phyloP scores from a whole-genome alignment of 169 alveolate genomes.

The Plasmodium gaboni region DNA sequence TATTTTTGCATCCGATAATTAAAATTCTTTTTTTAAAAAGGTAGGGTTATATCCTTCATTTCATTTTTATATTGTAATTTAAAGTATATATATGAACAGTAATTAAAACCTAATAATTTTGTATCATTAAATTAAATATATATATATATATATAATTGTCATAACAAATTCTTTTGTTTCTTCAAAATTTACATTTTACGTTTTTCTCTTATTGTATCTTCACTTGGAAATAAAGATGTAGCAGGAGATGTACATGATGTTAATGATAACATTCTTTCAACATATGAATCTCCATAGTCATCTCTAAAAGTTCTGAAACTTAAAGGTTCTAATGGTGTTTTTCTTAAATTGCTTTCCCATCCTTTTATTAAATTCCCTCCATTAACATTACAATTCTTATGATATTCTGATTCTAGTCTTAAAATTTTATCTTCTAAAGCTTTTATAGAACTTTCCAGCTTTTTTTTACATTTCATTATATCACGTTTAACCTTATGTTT shows the following conservation, averaged over 20 bases:
- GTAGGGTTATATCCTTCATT: too few relatives aligned
- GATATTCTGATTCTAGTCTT: slow-evolving; percentile 74
- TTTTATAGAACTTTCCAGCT: slow-evolving; percentile 64
- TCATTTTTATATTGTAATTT: too few relatives aligned
- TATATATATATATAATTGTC: too few relatives aligned
- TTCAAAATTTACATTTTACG: too few relatives aligned
- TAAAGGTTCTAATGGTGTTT: slow-evolving; percentile 56
- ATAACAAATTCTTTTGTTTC: too few relatives aligned
- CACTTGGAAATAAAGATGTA: slow-evolving; percentile 24
- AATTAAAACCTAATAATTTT: too few relatives aligned
- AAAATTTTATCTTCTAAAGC: slow-evolving; percentile 74
- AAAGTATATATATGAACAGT: too few relatives aligned
- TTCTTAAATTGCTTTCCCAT: slow-evolving; percentile 57
- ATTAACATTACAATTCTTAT: slow-evolving; percentile 64
- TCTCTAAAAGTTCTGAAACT: slow-evolving; percentile 69
- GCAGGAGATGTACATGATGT: slow-evolving; percentile 74
- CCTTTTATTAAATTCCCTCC: slow-evolving; percentile 75
- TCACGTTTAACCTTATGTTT: slow-evolving; percentile 73
- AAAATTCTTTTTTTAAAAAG: too few relatives aligned
- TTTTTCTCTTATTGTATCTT: slow-evolving; percentile 1
- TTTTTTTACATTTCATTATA: slow-evolving; percentile 67
- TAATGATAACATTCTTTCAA: slow-evolving; percentile 69
- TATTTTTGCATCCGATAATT: too few relatives aligned
- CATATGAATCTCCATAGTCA: slow-evolving; percentile 46
- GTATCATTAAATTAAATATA: too few relatives aligned